Base-by-base conservation (phyloP, 257 asterid genomes). In the Solanum pimpinellifolium region DNA sequence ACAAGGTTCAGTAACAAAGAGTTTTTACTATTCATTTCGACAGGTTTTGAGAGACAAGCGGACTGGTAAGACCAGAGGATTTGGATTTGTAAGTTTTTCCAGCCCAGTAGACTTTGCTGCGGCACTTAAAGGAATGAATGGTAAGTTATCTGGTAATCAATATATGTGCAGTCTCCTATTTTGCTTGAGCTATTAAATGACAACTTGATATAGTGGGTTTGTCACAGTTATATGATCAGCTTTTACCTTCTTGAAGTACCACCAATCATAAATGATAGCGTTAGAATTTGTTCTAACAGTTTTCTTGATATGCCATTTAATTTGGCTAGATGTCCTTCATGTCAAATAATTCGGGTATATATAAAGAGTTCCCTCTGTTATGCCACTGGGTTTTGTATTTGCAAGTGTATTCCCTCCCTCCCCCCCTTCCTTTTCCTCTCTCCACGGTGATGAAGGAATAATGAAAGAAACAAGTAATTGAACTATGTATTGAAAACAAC, bases 31-130 rank as follows among this genome's bases (percentile, higher is more conserved):
- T 52, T 56, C 90, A 60, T 91, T 89, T 46, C 44, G 85, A 66
- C 87, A 97, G 98, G 98, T 97, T 90, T 92, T 94, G 87, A 91
- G 99, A 87, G 98, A 95, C 87, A 94, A 95, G 91, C 93, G 98
- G 81, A 97, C 99, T 56, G 98, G 98, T 81, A 97, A 97, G 90
- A 95, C 98, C 47, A 93, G 90, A 88, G 99, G 98, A 87, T 97
- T 91, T 76, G 99, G 99, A 72, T 97, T 97, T 89, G 94, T 94
- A 85, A 95, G 98, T 92, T 97, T 97, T 75, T 87, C 98, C 66
- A 95, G 91, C 83, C 97, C 97, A 18, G 35, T 92, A 25, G 99
- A 97, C 92, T 93, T 95, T 75, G 99, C 92, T 25, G 99, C 90
- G 31, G 98, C 98, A 11, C 89, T 97, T 75, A 95, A 96, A 89